Conservation (phyloP, 352 stramenopile species). For the Globisporangium sylvaticum region DNA sequence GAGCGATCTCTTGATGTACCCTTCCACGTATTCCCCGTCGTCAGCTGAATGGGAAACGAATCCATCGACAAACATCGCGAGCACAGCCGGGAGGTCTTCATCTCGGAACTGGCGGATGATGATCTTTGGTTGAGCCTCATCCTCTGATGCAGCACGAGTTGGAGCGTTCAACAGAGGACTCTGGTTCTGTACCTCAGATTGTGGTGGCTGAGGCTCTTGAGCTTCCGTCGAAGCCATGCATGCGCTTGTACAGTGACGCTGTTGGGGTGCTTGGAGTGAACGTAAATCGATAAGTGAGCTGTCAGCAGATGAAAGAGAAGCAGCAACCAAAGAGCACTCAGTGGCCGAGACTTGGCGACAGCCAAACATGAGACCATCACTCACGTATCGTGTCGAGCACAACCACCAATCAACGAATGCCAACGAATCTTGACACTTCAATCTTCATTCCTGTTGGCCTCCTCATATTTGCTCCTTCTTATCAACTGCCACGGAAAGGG, state of each 20-base stretch:
- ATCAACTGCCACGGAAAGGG: not conserved
- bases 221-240: not conserved
- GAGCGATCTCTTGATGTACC: constrained; percentile 13
- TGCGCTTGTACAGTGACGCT: not conserved
- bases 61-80: constrained; percentile 16
- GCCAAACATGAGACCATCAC: not conserved
- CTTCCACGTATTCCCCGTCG: constrained; percentile 1
- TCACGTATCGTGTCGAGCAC: not conserved
- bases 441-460: not conserved
- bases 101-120: constrained; percentile 15
- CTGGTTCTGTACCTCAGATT: not conserved
- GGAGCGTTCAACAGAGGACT: not conserved
- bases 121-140: not conserved
- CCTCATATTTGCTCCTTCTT: not conserved
- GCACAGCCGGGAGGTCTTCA: constrained; percentile 2
- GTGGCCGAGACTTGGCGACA: not conserved
- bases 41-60: not conserved
- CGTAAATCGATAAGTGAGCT: not conserved
- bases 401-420: not conserved
- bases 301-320: not conserved
- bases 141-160: too few species aligned
- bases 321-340: not conserved
- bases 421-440: not conserved
- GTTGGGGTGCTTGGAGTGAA: not conserved
- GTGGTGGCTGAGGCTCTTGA: not conserved